Conservation (phyloP, 164 flowering plant species). For the Tinospora cordifolia region DNA sequence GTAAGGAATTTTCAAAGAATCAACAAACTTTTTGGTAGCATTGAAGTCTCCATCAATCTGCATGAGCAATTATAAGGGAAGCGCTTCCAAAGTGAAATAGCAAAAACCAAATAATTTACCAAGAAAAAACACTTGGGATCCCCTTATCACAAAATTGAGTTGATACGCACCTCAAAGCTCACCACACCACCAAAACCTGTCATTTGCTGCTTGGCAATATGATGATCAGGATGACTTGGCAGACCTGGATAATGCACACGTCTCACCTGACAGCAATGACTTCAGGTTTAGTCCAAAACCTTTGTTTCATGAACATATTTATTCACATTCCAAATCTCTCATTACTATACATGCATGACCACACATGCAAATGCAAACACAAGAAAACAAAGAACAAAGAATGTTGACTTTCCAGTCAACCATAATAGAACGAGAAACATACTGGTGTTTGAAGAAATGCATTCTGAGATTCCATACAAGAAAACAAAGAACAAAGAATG, state of each 20-base stretch:
- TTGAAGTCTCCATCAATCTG: slow-evolving; percentile 80
- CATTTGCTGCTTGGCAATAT: slow-evolving; percentile 79
- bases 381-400: not conserved
- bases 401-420: too few relatives aligned
- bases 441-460: too few relatives aligned
- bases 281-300: not conserved
- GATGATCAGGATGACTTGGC: slow-evolving; percentile 86
- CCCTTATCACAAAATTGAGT: too few relatives aligned
- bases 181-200: slow-evolving; percentile 98
- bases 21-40: slow-evolving; percentile 62
- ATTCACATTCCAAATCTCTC: not conserved
- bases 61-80: slow-evolving; percentile 6
- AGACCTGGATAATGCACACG: slow-evolving; percentile 89
- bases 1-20: slow-evolving; percentile 75
- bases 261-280: slow-evolving; percentile 44
- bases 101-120: not conserved
- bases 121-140: not conserved
- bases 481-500: too few relatives aligned
- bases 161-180: slow-evolving; percentile 78
- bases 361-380: too few relatives aligned
- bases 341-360: not conserved
- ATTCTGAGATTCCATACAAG: too few relatives aligned
- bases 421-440: too few relatives aligned
- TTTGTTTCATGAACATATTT: not conserved
- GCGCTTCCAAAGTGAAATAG: not conserved